Percentiles rank a stretch among this genome's conserved stretches.
phyloP scores from a whole-genome alignment of 495 filamentous ascomycete species.

The Acidomyces sp. region DNA sequence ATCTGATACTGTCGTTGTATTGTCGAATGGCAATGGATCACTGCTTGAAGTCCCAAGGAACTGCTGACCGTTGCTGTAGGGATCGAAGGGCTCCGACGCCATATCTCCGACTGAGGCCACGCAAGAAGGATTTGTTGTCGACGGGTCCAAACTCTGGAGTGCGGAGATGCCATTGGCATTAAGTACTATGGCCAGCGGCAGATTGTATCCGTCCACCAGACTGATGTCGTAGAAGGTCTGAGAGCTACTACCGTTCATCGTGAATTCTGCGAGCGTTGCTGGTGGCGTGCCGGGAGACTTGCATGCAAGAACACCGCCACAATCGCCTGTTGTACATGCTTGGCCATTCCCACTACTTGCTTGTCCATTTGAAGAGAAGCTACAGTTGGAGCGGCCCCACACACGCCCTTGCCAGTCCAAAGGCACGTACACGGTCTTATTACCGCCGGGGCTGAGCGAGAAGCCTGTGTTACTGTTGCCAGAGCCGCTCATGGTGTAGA shows the following conservation, averaged over 20 bases:
- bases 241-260: constrained; percentile 41
- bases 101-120: constrained; percentile 49
- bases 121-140: constrained; percentile 60
- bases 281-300: constrained; percentile 49
- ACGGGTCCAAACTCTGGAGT: constrained; percentile 48
- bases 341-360: constrained; percentile 36
- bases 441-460: constrained; percentile 39
- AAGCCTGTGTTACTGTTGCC: constrained; percentile 52
- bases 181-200: constrained; percentile 55
- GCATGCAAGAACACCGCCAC: constrained; percentile 52
- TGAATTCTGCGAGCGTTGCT: constrained; percentile 63
- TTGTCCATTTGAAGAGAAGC: constrained; percentile 46
- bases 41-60: constrained; percentile 41
- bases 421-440: constrained; percentile 42
- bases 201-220: constrained; percentile 73
- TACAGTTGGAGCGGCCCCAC: constrained; percentile 75
- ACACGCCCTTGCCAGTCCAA: constrained; percentile 65
- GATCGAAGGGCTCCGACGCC: constrained; percentile 33
- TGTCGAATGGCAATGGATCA: constrained; percentile 52
- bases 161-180: constrained; percentile 40
- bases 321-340: constrained; percentile 65
- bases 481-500: constrained; percentile 52
- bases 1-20: constrained; percentile 33
- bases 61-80: constrained; percentile 27
- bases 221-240: constrained; percentile 75